Evolutionary conservation across 2,329 filamentous ascomycete genomes (phyloP), one percentile per base, ranked within the genome.

Genomic region (Hymenoscyphus infarciens): DNA sequence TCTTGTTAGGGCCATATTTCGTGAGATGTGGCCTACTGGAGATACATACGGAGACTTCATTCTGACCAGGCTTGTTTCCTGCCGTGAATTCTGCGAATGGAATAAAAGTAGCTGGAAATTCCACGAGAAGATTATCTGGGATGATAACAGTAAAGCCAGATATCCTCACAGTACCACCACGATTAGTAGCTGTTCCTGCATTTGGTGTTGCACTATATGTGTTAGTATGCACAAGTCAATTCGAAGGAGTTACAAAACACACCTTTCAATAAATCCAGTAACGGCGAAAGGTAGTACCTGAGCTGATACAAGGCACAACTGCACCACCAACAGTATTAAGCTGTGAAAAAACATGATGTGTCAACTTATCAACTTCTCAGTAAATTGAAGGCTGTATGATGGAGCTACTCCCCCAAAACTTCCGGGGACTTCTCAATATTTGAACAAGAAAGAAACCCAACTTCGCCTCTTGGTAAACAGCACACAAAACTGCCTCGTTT

Each of bases 91-190:
- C 64, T 15, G 62, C 62, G n/a, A 66, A 82, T 0, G 79, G 78
- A 29, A 81, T 74, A 66, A 75, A 80, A 13, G 77, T 75, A 3
- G 76, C 77, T 0, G 80, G 80, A 49, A 82, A 82, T 57, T 81
- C 76, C 3, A 81, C 78, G 8, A 81, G 75, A 27, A 82, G 65
- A 63, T 83, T 83, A 69, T 81, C 76, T 3, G 81, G 81, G 2
- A 83, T 78, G 10, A 70, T 74, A 55, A 83, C 76, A 16, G 67
- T 73, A 66, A 77, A 80, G 0, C 78, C 78, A 56, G 79, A 80
- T 57, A 83, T 76, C 0, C 70, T 70, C 16, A 83, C 77, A 15
- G 72, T 72, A 8, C 81, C 81, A 22, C 80, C 81, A 6, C 75
- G 74, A 66, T 82, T 83, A 71, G 39, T 6, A 38, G 49, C 61